Evolutionary conservation across 768 basidiomycete genomes (phyloP).

Genomic region (Pholiota molesta): DNA sequence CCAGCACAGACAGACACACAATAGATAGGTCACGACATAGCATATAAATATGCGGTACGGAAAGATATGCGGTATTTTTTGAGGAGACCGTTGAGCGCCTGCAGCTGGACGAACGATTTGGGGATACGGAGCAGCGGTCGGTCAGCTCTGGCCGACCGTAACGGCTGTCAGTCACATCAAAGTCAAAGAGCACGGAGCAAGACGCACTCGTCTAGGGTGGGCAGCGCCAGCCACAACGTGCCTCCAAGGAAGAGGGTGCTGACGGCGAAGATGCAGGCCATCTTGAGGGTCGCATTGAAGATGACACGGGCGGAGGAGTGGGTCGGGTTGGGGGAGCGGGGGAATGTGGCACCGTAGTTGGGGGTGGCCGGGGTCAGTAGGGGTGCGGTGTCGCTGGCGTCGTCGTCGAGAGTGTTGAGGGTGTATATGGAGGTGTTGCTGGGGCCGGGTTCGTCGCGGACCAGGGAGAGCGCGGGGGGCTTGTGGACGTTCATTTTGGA

Average conservation of each 20-base stretch:
- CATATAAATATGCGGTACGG: constrained; percentile 85
- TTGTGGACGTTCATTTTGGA: constrained; percentile 16
- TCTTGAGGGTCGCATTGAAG: constrained; percentile 82
- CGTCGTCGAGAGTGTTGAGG: constrained; percentile 56
- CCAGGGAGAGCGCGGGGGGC: constrained; percentile 18
- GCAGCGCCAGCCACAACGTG: constrained; percentile 80
- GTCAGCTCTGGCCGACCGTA: constrained; percentile 58
- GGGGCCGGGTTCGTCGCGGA: constrained; percentile 6
- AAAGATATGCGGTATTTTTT: constrained; percentile 92
- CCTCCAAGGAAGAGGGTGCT: constrained; percentile 74
- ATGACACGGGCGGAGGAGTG: constrained; percentile 59
- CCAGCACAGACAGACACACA: constrained; percentile 55
- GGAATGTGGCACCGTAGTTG: constrained; percentile 56
- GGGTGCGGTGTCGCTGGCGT: constrained; percentile 39
- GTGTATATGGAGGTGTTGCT: constrained; percentile 55
- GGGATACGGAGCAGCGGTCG: constrained; percentile 79
- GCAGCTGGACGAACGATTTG: constrained; percentile 84
- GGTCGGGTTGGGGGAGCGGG: constrained; percentile 38
- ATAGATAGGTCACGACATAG: constrained; percentile 89
- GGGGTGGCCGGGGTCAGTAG: constrained; percentile 47
- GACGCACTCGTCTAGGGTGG: constrained; percentile 76
- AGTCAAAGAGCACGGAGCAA: constrained; percentile 5
- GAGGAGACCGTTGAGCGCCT: constrained; percentile 80
- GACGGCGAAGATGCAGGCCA: constrained; percentile 74
- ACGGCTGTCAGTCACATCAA: constrained; percentile 7